Evolutionary conservation across 345 rosid genomes (phyloP).

Genomic region (Pistacia atlantica): DNA sequence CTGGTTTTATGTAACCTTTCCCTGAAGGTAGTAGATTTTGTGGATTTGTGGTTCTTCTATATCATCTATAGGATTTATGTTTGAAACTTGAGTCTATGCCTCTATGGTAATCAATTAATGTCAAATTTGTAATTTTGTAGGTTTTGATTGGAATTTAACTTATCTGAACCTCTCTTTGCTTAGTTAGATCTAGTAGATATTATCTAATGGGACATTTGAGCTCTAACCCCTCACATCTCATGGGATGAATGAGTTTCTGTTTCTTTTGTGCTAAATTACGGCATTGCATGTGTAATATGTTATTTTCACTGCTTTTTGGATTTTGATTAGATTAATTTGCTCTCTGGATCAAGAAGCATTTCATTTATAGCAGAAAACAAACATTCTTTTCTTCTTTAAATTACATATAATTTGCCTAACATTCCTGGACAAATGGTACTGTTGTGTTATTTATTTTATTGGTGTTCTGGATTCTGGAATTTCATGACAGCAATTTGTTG

Average conservation of each 20-base stretch:
- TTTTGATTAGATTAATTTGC: neutral
- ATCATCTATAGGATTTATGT: conserved; percentile 34
- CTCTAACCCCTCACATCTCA: neutral
- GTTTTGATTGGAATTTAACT: conserved; percentile 33
- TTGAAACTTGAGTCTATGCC: conserved; percentile 25
- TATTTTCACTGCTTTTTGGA: neutral
- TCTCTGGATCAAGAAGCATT: neutral
- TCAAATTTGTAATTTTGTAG: conserved; percentile 47
- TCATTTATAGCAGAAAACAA: neutral
- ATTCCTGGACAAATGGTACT: neutral
- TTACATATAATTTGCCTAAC: neutral
- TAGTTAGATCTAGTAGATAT: conserved; percentile 22
- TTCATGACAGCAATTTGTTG: conserved; percentile 14
- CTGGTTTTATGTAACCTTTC: conserved; percentile 33
- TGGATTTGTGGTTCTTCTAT: conserved; percentile 34
- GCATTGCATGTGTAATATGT: neutral
- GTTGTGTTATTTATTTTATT: neutral
- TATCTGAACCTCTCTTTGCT: conserved; percentile 24
- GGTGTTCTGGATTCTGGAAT: conserved; percentile 13
- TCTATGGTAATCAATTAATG: conserved; percentile 25
- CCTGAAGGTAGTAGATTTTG: conserved; percentile 54
- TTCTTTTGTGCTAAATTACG: neutral
- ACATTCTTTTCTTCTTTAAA: neutral
- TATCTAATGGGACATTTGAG: neutral
- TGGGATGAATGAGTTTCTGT: neutral